phyloP scores from a whole-genome alignment of 306 rosid species.

The Malus asiatica region DNA sequence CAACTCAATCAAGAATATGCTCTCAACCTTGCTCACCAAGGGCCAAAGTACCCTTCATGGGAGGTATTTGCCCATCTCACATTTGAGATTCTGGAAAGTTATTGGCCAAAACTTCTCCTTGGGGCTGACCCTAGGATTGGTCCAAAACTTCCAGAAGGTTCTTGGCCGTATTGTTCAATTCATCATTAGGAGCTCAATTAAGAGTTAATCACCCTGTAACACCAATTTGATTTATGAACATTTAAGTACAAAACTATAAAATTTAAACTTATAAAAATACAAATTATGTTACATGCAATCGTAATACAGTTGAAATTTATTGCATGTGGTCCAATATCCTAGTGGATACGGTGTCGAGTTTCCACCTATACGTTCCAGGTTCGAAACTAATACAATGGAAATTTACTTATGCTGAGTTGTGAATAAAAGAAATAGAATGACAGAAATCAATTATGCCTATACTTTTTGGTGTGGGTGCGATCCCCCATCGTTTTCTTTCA shows the following conservation, averaged over 20 bases:
- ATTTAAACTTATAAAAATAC: neutral
- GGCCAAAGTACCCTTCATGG: neutral
- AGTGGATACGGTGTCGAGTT: no score
- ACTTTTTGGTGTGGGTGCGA: fast-evolving
- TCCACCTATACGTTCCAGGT: no score
- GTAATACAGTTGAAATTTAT: no score
- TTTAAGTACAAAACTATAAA: neutral
- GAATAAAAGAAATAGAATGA: no score
- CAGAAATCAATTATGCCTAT: no score
- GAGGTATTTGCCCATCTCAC: neutral
- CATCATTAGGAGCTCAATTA: neutral
- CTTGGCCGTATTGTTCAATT: neutral
- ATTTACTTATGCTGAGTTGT: no score
- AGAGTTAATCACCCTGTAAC: neutral
- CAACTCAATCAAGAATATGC: neutral
- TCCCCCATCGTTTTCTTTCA: fast-evolving
- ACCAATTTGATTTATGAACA: neutral
- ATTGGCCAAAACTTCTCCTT: neutral
- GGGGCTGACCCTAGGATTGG: neutral
- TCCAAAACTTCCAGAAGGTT: neutral
- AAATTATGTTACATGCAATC: neutral
- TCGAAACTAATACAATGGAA: no score
- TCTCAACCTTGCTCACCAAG: neutral
- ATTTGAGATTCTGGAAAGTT: neutral
- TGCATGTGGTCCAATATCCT: no score